Conservation (phyloP, 441 rosid species). For the Erodium texanum region DNA sequence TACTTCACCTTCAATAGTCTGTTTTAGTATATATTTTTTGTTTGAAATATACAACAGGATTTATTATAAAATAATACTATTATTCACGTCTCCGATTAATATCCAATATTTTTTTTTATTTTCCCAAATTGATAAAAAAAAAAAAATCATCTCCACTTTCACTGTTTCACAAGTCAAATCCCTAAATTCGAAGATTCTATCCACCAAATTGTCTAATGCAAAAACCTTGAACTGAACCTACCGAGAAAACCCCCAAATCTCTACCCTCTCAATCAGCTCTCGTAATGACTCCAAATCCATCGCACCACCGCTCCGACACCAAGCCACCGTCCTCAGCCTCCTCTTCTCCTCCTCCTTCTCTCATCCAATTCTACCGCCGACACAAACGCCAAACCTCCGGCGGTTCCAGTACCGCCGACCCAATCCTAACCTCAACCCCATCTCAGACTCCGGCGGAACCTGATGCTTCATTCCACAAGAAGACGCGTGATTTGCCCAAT, state of each 20-base stretch:
- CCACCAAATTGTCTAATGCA: not conserved
- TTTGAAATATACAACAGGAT: too few relatives aligned
- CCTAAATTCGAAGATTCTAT: too few relatives aligned
- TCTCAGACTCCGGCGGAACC: not conserved
- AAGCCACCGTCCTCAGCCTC: not conserved
- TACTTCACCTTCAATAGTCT: too few relatives aligned
- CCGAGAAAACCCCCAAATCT: not conserved
- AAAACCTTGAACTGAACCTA: not conserved
- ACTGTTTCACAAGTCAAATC: too few relatives aligned
- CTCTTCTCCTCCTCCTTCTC: not conserved
- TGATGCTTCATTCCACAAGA: conserved; percentile 18
- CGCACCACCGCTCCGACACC: not conserved
- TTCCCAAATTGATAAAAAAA: too few relatives aligned
- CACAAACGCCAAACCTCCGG: not conserved
- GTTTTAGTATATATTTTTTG: too few relatives aligned
- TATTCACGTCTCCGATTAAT: too few relatives aligned
- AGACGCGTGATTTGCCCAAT: conserved; percentile 49
- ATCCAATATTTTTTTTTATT: too few relatives aligned
- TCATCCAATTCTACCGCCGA: not conserved
- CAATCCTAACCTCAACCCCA: not conserved
- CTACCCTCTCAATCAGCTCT: not conserved
- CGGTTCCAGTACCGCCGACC: not conserved
- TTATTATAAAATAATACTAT: too few relatives aligned
- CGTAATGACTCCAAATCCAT: not conserved
- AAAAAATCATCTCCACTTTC: too few relatives aligned